Conservation (phyloP, 208 protist genomes). For the Leishmania aethiopica region DNA sequence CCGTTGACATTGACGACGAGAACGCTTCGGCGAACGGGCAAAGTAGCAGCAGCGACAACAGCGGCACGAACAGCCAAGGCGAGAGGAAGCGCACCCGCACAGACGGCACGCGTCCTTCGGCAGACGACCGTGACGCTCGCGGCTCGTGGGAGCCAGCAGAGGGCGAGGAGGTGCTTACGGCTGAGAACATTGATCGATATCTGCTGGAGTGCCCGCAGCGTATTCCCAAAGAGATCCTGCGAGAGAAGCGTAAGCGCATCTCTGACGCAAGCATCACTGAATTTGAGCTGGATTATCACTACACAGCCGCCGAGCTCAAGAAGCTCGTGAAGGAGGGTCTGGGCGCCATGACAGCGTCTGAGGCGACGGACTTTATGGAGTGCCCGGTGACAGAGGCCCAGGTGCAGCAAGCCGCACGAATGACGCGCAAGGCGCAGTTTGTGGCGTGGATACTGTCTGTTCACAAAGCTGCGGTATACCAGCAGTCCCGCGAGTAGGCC, state of each 20-base stretch:
- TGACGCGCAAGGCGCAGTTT: constrained; percentile 32
- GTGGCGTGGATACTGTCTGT: constrained; percentile 24
- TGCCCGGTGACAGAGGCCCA: constrained; percentile 7
- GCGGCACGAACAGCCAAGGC: background rate
- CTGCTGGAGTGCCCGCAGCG: constrained; percentile 62
- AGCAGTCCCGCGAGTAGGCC: background rate
- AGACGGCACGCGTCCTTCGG: background rate
- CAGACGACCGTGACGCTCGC: constrained; percentile 16
- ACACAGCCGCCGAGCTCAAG: constrained; percentile 64
- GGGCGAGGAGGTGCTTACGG: constrained; percentile 69
- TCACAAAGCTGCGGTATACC: background rate
- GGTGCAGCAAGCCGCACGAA: constrained; percentile 16
- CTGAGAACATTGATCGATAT: constrained; percentile 74
- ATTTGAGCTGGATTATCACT: constrained; percentile 86
- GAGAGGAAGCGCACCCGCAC: background rate
- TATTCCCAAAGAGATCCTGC: constrained; percentile 63
- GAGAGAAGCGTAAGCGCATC: constrained; percentile 48
- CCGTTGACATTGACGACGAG: constrained; percentile 46
- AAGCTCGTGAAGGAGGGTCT: constrained; percentile 43
- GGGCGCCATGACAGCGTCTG: constrained; percentile 6
- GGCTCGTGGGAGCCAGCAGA: constrained; percentile 38
- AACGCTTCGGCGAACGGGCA: constrained; percentile 8
- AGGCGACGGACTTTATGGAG: constrained; percentile 17
- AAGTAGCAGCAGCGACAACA: constrained; percentile 16
- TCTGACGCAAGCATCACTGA: constrained; percentile 56